These are phyloP conservation scores for Tetrapisispora pingtungensis DNA, from an alignment of 805 yeast species.

Conservation along the genomic window DNA sequence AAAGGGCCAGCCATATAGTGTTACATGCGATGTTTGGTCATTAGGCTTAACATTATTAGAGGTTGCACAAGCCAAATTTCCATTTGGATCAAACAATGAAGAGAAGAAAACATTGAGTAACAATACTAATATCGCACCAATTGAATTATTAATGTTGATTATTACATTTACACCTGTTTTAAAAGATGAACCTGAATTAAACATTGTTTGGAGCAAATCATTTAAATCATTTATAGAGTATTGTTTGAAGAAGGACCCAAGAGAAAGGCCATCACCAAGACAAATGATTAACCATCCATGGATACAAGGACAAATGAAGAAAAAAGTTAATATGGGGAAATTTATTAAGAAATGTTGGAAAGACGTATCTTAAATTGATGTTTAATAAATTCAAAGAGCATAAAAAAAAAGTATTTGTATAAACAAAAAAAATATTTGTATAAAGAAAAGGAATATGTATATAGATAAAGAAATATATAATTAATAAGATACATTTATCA, in stretches of 20 bases:
- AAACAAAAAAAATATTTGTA: background rate
- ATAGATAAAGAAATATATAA: background rate
- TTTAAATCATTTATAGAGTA: conserved; percentile 75
- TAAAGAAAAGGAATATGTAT: background rate
- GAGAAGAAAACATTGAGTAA: conserved; percentile 27
- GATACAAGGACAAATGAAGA: conserved; percentile 66
- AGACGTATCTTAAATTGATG: conserved; percentile 45
- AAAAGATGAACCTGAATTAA: conserved; percentile 64
- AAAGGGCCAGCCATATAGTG: conserved; percentile 90
- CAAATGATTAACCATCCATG: conserved; percentile 94
- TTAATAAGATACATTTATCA: background rate
- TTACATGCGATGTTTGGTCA: conserved; percentile 95
- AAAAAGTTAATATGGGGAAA: conserved; percentile 74
- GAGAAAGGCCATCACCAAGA: conserved; percentile 79
- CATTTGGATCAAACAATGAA: conserved; percentile 39
- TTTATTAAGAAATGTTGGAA: conserved; percentile 72
- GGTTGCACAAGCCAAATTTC: conserved; percentile 88
- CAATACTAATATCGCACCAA: conserved; percentile 53
- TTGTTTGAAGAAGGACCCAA: conserved; percentile 71
- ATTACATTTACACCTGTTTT: conserved; percentile 74
- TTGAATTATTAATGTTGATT: conserved; percentile 73
- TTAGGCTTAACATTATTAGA: conserved; percentile 84
- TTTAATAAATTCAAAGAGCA: too few relatives aligned
- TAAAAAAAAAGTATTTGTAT: too few relatives aligned
- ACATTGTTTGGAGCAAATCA: conserved; percentile 70